Base-by-base conservation (phyloP, 257 asterid species). In the Datura wrightii region DNA sequence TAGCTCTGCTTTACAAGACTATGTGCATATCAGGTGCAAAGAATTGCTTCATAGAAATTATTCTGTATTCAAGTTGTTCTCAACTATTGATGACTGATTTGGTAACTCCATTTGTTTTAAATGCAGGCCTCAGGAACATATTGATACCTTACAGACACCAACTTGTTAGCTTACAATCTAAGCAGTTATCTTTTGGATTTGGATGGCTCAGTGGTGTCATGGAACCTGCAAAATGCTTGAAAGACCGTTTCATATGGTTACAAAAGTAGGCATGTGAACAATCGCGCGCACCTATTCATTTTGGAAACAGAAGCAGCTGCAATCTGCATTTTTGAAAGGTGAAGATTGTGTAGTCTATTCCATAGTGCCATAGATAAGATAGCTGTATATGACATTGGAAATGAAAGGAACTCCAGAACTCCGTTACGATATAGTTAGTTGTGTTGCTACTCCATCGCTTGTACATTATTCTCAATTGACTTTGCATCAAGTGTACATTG, bases 21-120 rank as follows among this genome's bases (percentile, higher is more conserved):
- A 95, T 95, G 99, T 95, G 99, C 91, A 89, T 72, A 71, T 95
- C 99, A 87, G 99, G 99, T 95, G 90, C 56, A 67, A 39, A 48
- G 8, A n/a, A 44, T 54, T 19, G 18, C 56, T 37, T 81, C 6
- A 7, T 54, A 48, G 10, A 58, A 34, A 18, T 41, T 58, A 82
- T 54, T 76, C 82, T 31, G 19, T 7, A 3, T 31, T 36, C 34
- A 76, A 15, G 0, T 31, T 76, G 8, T 14, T 13, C 48, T 50
- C 9, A 4, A 24, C 31, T 31, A 34, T 31, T 5, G 15, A 50
- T 76, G 48, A 10, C 87, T 88, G 10, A 16, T 16, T 34, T 70
- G 14, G n/a, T 11, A 24, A 24, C 50, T 34, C 39, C 10, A 60
- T n/a, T 15, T 16, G 16, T 63, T 46, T 66, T 8, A 84, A 84